These are phyloP conservation scores for Beauveria sp. DNA, from an alignment of 2,329 filamentous ascomycete species.

Conservation along the genomic window DNA sequence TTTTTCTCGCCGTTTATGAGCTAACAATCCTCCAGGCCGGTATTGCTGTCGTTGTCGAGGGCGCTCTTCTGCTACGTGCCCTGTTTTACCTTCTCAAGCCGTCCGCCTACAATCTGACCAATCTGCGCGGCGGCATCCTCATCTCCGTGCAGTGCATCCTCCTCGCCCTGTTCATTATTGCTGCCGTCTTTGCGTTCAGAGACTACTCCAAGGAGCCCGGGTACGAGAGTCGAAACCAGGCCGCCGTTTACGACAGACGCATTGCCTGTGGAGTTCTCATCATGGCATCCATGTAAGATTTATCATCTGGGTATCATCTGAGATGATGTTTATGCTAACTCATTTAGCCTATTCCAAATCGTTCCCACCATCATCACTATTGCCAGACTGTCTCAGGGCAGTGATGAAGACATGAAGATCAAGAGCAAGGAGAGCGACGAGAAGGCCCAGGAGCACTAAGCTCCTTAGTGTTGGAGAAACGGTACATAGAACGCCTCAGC, in stretches of 20 bases:
- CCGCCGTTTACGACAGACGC: constrained; percentile 6
- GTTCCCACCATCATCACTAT: constrained; percentile 6
- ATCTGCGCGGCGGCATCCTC: constrained; percentile 1
- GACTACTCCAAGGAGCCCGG: constrained; percentile 10
- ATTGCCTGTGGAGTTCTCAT: constrained; percentile 9
- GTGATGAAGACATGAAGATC: background rate
- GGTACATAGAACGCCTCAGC: constrained; percentile 2
- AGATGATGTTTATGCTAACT: background rate
- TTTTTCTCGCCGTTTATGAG: background rate
- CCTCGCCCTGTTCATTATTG: constrained; percentile 6
- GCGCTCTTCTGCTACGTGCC: background rate
- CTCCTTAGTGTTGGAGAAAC: background rate
- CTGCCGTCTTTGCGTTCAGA: constrained; percentile 8
- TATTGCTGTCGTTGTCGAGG: constrained; percentile 1
- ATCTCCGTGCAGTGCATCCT: background rate
- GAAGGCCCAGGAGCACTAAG: background rate
- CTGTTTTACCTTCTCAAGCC: constrained; percentile 8
- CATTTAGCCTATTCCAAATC: constrained; percentile 5
- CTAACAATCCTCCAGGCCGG: constrained; percentile 1
- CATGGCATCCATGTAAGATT: constrained; percentile 9
- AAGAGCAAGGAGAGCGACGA: constrained; percentile 8
- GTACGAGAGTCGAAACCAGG: constrained; percentile 5
- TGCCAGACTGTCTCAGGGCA: constrained; percentile 3
- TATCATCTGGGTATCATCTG: too few relatives aligned
- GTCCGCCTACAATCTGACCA: constrained; percentile 9